Conservation (phyloP, 768 basidiomycete genomes). For the Agrocybe praecox region DNA sequence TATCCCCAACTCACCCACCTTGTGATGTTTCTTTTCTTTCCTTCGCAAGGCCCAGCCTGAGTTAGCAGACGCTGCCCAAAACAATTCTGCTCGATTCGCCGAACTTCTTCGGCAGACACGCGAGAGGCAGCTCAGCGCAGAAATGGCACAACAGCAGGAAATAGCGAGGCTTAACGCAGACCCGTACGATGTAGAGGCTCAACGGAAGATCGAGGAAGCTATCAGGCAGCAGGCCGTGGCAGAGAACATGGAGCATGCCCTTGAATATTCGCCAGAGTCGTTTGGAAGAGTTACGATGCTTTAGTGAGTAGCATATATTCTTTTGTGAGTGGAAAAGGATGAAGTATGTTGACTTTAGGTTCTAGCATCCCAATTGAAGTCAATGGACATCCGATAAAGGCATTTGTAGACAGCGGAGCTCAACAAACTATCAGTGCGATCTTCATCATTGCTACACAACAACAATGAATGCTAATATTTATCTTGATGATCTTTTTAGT, state of each 20-base stretch:
- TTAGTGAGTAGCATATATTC: constrained; percentile 60
- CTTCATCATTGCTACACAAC: background rate
- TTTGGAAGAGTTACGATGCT: constrained; percentile 98
- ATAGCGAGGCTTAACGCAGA: constrained; percentile 77
- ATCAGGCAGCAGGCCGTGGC: constrained; percentile 87
- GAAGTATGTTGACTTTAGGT: background rate
- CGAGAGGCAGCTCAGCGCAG: constrained; percentile 52
- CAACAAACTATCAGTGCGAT: constrained; percentile 92
- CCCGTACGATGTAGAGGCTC: constrained; percentile 92
- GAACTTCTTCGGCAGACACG: constrained; percentile 67
- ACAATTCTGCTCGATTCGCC: constrained; percentile 74
- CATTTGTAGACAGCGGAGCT: constrained; percentile 98
- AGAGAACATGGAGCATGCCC: constrained; percentile 92
- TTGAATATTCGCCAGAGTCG: constrained; percentile 91
- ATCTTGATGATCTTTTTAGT: constrained; percentile 47
- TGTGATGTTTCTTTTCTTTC: background rate
- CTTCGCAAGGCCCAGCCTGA: constrained; percentile 74
- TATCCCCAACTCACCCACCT: background rate
- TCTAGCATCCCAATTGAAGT: constrained; percentile 88
- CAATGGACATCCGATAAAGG: constrained; percentile 87
- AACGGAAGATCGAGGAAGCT: constrained; percentile 89
- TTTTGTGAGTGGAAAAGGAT: background rate
- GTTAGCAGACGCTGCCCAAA: constrained; percentile 68
- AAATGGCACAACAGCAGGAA: constrained; percentile 61
- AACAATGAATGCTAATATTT: background rate